These are phyloP conservation scores for Fusarium drepaniforme DNA, from an alignment of 2,329 filamentous ascomycete genomes.

Conservation along the genomic window DNA sequence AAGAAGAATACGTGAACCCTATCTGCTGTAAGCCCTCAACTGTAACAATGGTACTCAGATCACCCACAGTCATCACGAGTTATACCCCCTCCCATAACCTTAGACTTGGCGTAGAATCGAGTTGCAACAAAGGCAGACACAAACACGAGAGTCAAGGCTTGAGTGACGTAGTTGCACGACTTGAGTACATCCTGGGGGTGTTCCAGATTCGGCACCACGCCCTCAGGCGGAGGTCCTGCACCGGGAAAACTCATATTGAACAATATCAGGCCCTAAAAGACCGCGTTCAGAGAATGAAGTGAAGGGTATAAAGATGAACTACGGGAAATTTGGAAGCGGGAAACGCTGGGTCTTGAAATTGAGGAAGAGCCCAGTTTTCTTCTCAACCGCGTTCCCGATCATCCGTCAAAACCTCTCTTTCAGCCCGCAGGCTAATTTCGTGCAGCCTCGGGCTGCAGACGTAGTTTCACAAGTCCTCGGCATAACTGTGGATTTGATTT, in stretches of 20 bases:
- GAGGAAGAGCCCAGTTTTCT: background rate
- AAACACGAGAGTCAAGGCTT: slow-evolving; percentile 23
- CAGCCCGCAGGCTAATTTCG: background rate
- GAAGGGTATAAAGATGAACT: background rate
- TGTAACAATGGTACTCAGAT: too few species aligned
- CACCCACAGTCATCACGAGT: slow-evolving; percentile 32
- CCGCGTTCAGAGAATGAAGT: background rate
- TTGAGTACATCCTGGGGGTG: slow-evolving; percentile 23
- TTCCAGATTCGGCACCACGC: slow-evolving; percentile 24
- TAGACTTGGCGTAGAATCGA: slow-evolving; percentile 25
- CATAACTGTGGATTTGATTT: background rate
- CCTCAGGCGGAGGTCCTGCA: slow-evolving; percentile 20
- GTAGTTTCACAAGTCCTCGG: background rate
- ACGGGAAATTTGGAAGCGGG: background rate
- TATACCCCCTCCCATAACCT: slow-evolving; percentile 21
- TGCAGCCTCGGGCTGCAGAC: background rate
- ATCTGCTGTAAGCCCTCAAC: background rate
- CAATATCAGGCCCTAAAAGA: background rate
- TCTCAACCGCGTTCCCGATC: background rate
- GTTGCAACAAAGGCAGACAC: slow-evolving; percentile 18
- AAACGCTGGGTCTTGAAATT: background rate
- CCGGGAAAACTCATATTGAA: slow-evolving; percentile 29
- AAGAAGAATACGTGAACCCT: slow-evolving; percentile 33
- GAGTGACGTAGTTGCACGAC: slow-evolving; percentile 32
- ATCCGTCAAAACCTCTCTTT: background rate